A percentile compares a stretch with the other conserved stretches of the same genome.
Evolutionary conservation across 176 grass and related monocot genomes (phyloP).

Genomic region (Oryza nivara): DNA sequence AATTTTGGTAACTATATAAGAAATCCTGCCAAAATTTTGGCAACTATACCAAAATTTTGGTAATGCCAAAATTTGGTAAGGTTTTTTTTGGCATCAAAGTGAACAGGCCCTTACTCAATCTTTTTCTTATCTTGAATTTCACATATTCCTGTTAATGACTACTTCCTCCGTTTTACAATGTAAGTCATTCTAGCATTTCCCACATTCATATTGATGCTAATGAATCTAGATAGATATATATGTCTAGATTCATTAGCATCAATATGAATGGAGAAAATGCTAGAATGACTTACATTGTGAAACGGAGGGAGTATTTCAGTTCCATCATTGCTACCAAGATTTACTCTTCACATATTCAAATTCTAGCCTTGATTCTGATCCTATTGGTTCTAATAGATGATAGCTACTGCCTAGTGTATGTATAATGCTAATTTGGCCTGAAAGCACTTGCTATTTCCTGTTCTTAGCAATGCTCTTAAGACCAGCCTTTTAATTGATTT

Average conservation of each 20-base stretch:
- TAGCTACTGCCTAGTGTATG: not conserved
- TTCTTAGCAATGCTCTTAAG: not conserved
- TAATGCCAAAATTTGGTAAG: too few species aligned
- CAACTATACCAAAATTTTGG: too few species aligned
- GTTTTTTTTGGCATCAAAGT: too few species aligned
- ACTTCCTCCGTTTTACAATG: too few species aligned
- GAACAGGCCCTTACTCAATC: not conserved
- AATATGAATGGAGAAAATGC: too few species aligned
- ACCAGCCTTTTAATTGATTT: not conserved
- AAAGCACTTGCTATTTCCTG: not conserved
- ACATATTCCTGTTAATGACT: not conserved
- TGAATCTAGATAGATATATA: too few species aligned
- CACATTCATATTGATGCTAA: too few species aligned
- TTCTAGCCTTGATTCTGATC: conserved; percentile 7
- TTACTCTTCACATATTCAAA: not conserved
- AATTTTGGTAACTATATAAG: too few species aligned
- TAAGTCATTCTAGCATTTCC: too few species aligned
- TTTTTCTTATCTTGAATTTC: conserved; percentile 19
- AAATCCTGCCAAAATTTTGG: too few species aligned
- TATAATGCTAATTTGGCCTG: not conserved
- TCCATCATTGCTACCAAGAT: conserved; percentile 7
- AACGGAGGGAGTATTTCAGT: not conserved
- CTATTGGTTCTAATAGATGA: conserved; percentile 18
- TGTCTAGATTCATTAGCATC: too few species aligned
- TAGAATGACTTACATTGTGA: too few species aligned